Percentiles rank a stretch among this genome's conserved stretches.
phyloP scores from a whole-genome alignment of 2,329 filamentous ascomycete species.

The Epichloe festucae region DNA sequence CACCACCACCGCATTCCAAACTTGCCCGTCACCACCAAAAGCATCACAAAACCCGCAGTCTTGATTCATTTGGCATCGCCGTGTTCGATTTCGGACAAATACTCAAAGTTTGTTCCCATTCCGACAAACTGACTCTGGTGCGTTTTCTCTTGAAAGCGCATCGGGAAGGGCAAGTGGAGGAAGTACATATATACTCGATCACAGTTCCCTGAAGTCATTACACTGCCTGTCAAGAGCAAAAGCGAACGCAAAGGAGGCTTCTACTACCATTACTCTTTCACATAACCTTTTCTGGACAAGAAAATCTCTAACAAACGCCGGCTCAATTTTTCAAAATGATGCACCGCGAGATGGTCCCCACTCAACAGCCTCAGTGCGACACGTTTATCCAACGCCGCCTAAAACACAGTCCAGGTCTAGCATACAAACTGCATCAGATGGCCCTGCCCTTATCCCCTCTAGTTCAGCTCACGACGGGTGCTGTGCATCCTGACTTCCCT shows the following conservation, averaged over 20 bases:
- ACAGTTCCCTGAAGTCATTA: neutral
- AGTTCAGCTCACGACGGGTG: constrained; percentile 47
- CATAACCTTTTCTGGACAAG: neutral
- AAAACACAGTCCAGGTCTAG: constrained; percentile 37
- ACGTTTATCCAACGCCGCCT: constrained; percentile 19
- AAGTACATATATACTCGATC: constrained; percentile 5
- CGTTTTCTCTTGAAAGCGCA: neutral
- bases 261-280: neutral
- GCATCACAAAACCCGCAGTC: neutral
- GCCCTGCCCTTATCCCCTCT: constrained; percentile 53
- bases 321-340: constrained; percentile 15
- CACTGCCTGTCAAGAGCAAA: neutral
- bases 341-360: constrained; percentile 18
- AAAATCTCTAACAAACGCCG: neutral
- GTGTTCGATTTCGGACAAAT: neutral
- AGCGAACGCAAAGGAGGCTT: neutral
- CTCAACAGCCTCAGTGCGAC: constrained; percentile 17
- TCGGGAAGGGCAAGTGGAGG: neutral
- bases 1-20: constrained; percentile 3
- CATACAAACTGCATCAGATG: constrained; percentile 52
- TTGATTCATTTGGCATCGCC: neutral
- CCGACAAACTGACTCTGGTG: neutral
- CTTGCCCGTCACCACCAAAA: neutral
- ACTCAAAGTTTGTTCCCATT: neutral
- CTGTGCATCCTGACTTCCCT: constrained; percentile 54